Base-by-base conservation (phyloP, 768 basidiomycete genomes). In the Dictyophora rubrovolvata region DNA sequence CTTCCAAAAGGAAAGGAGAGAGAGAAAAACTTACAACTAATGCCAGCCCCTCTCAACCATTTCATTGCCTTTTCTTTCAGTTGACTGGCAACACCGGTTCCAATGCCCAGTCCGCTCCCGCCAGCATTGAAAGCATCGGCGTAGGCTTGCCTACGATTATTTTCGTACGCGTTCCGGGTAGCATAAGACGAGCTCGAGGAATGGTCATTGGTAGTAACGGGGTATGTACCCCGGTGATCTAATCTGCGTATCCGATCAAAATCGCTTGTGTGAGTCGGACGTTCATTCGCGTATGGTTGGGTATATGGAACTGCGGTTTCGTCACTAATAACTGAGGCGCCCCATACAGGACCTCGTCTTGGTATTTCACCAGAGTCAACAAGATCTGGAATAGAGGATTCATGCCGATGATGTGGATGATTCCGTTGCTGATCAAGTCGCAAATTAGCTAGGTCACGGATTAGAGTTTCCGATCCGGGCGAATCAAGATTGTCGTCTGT, bases 31-130 rank as follows among this genome's bases (percentile, higher is more conserved):
- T 12, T 20, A 55, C 17, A 18, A 55, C 35, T 35, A 42, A 55
- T 20, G 35, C 34, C 17, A 12, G 37, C 37, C 17, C 21, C 22
- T 10, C 46, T 48, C 46, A 56, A 21, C 46, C 16, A 56, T 23
- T 48, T 21, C 55, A 56, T 56, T 17, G 55, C 55, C 42, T 56
- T 56, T 48, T 56, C 49, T 28, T 48, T 22, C 8, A 47, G 21
- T 18, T 23, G 53, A 23, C 18, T 28, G 2, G 53, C 53, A 20
- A 20, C 34, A 14, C 55, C 55, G 18, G 20, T n/a, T 17, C 48
- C 46, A 17, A 56, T 20, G 21, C 9, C 8, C 2, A 56, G 2
- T 1, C 46, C 55, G 10, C 18, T 21, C 37, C 46, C 20, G 9
- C 20, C n/a, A 37, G 9, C 18, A 5, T 12, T 12, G n/a, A 42